Conservation (phyloP, 495 filamentous ascomycete genomes). For the Arthonia radiata region DNA sequence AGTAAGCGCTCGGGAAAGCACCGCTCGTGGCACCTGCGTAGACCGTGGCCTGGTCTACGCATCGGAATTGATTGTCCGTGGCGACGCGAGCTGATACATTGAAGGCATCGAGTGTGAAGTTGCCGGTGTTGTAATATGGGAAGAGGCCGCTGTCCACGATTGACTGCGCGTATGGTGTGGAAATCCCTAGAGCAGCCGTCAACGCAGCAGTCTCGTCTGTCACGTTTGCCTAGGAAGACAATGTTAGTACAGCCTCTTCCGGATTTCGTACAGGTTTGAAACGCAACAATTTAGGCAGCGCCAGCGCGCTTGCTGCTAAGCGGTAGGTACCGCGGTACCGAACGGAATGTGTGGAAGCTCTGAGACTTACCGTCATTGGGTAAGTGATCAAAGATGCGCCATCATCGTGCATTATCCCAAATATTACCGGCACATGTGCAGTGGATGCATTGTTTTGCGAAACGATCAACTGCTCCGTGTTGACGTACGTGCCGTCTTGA, state of each 20-base stretch:
- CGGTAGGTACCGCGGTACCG: too few species aligned
- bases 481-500: slow-evolving; percentile 19
- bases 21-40: slow-evolving; percentile 14
- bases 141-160: slow-evolving; percentile 19
- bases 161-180: slow-evolving; percentile 11
- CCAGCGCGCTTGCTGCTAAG: too few species aligned
- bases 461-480: slow-evolving; percentile 15
- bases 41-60: slow-evolving; percentile 21
- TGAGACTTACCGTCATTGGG: slow-evolving; percentile 11
- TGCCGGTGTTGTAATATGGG: slow-evolving; percentile 16
- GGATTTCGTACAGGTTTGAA: too few species aligned
- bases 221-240: too few species aligned
- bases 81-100: slow-evolving; percentile 18
- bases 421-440: slow-evolving; percentile 17
- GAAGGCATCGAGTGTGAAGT: slow-evolving; percentile 19
- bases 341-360: too few species aligned
- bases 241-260: too few species aligned
- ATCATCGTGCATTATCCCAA: slow-evolving; percentile 17
- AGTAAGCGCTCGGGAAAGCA: slow-evolving; percentile 17
- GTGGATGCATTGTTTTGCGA: slow-evolving; percentile 11
- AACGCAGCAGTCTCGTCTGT: slow-evolving; percentile 12
- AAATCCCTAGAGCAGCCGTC: slow-evolving; percentile 14
- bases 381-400: slow-evolving; percentile 18
- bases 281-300: too few species aligned
- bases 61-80: slow-evolving; percentile 20